phyloP scores from a whole-genome alignment of 345 rosid species.

The Salix caprea region DNA sequence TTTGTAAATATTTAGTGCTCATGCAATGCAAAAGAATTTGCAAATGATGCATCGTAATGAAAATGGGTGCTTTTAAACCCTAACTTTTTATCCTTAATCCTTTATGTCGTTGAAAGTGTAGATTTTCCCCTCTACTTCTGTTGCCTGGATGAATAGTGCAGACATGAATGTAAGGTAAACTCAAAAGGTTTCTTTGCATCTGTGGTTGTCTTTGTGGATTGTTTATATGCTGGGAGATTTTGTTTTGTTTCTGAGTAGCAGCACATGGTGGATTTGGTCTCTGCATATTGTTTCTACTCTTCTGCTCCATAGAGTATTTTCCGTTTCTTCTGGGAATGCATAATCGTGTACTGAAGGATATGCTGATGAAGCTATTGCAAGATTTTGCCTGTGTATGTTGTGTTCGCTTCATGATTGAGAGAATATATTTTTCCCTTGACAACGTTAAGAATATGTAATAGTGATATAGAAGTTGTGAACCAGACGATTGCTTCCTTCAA shows the following conservation, averaged over 20 bases:
- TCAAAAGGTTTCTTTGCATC: background rate
- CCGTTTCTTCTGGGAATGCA: background rate
- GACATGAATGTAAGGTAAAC: background rate
- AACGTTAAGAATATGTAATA: background rate
- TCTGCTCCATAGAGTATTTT: background rate
- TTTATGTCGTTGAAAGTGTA: background rate
- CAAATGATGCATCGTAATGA: slow-evolving; percentile 15
- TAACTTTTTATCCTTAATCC: slow-evolving; percentile 1
- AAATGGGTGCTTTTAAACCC: slow-evolving; percentile 16
- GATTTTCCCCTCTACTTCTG: background rate
- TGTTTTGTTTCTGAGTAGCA: background rate
- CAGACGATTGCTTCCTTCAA: background rate
- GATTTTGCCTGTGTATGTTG: background rate
- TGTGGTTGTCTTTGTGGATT: background rate
- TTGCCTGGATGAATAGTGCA: background rate
- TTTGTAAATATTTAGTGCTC: slow-evolving; percentile 42
- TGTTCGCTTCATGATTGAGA: background rate
- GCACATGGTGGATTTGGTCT: background rate
- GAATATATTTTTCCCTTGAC: background rate
- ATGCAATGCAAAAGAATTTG: slow-evolving; percentile 17
- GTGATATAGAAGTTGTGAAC: background rate
- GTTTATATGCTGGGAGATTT: background rate
- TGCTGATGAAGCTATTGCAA: background rate
- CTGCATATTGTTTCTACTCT: background rate
- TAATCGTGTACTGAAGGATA: background rate